Base-by-base conservation (phyloP, 257 asterid species). In the Solanum dulcamara region DNA sequence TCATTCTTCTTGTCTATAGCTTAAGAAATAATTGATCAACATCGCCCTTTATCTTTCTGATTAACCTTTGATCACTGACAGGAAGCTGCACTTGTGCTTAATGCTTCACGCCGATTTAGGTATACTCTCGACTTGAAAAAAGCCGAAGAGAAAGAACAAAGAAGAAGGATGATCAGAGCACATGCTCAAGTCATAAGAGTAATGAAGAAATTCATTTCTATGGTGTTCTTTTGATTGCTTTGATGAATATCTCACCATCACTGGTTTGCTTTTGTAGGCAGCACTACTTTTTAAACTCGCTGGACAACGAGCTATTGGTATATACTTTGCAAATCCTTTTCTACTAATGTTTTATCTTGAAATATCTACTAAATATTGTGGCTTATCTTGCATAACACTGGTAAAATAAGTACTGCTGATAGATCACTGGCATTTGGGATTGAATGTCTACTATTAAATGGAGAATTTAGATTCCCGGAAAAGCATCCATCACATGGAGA, bases 181-280 rank as follows among this genome's bases (percentile, higher is more conserved):
- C 99, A 96, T 86, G 99, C 99, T 84, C 99, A 96, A 94, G 99
- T 94, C 91, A 92, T 96, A 80, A 86, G 99, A 92, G 98, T 93
- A 93, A 90, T 81, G 70, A 79, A 82, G 55, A 40, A 59, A 53
- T 80, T 70, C 85, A 68, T 68, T 72, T 75, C 44, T 79, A 71
- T 28, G 44, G 38, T 33, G 66, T 28, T 48, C 5, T 35, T 84
- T 70, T 17, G 12, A 62, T 38, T 48, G 44, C 40, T 40, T 53
- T 84, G 59, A 55, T 40, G 13, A 70, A 46, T 32, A 84, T 67
- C n/a, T 85, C 48, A 59, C 88, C 89, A 72, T 91, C 71, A 22
- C 77, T 84, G 51, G 30, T 50, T 81, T 40, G 51, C 86, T 38
- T 48, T 87, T 81, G 72, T 84, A 96, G 99, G 99, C 99, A 85